Percentiles rank a stretch among this genome's conserved stretches.
Conservation (phyloP, 306 rosid species). For the Oemleria cerasiformis region DNA sequence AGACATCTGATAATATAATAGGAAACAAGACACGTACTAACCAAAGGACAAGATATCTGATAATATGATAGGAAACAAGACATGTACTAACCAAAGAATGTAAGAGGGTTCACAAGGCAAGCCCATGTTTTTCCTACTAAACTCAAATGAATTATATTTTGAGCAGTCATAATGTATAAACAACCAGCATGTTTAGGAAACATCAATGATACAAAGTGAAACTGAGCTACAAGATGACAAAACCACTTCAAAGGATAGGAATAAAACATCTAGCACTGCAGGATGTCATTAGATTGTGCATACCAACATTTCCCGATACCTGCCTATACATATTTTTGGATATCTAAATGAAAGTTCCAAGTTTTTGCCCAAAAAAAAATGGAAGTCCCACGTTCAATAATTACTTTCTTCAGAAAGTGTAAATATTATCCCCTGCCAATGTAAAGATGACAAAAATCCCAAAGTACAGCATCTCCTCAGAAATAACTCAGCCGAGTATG, state of each 20-base stretch:
- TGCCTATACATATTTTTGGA: neutral
- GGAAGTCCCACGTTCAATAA: neutral
- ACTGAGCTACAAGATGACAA: neutral
- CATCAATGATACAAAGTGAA: neutral
- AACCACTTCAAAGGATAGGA: neutral
- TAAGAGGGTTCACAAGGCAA: neutral
- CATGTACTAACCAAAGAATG: neutral
- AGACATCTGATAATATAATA: neutral
- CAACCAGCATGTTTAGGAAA: neutral
- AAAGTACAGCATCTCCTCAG: neutral
- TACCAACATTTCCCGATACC: neutral
- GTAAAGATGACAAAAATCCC: neutral
- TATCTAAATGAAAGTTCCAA: neutral
- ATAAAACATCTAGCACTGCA: neutral
- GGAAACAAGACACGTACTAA: too few species aligned
- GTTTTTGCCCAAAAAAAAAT: neutral
- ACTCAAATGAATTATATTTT: neutral
- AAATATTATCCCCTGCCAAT: neutral
- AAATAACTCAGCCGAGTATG: neutral
- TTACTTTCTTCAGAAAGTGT: neutral
- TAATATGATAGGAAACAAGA: neutral
- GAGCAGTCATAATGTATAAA: neutral
- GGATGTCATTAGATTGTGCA: neutral
- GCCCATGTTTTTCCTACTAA: neutral
- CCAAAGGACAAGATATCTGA: neutral